Conservation (phyloP, 1,284 basidiomycete genomes). For the Austroboletus rostrupii region DNA sequence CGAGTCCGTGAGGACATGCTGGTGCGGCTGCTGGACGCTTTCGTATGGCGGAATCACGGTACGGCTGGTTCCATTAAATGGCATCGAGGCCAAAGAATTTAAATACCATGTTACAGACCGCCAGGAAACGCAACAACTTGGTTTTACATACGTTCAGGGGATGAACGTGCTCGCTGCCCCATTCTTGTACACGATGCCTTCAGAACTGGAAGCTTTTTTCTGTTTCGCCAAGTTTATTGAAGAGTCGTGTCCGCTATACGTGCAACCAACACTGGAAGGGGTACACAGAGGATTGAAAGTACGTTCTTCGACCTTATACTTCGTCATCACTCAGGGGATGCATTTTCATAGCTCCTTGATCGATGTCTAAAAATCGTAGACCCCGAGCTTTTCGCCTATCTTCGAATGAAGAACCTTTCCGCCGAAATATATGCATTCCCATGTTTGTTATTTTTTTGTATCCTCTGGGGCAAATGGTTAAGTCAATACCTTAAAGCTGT, state of each 20-base stretch:
- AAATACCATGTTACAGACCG: constrained; percentile 44
- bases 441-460: constrained; percentile 51
- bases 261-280: constrained; percentile 91
- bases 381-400: constrained; percentile 74
- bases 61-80: constrained; percentile 12
- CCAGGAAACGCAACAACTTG: constrained; percentile 68
- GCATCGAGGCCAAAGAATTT: not conserved
- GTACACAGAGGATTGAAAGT: constrained; percentile 93
- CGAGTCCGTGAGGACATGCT: constrained; percentile 95
- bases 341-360: constrained; percentile 71
- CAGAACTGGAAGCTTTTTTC: constrained; percentile 93
- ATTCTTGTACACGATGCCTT: constrained; percentile 93
- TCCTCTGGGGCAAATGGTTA: constrained; percentile 4
- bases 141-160: constrained; percentile 93
- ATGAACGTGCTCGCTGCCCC: constrained; percentile 99
- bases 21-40: constrained; percentile 91
- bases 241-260: constrained; percentile 88
- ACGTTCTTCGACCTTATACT: constrained; percentile 20
- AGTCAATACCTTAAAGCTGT: constrained; percentile 56
- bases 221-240: constrained; percentile 96
- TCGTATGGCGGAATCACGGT: constrained; percentile 93
- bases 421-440: constrained; percentile 98
- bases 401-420: constrained; percentile 90
- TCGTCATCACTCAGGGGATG: not conserved
- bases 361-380: constrained; percentile 89